Percentiles rank a stretch among this genome's conserved stretches.
Evolutionary conservation across 352 stramenopile species (phyloP).

Genomic region (Pythium plurisporium): DNA sequence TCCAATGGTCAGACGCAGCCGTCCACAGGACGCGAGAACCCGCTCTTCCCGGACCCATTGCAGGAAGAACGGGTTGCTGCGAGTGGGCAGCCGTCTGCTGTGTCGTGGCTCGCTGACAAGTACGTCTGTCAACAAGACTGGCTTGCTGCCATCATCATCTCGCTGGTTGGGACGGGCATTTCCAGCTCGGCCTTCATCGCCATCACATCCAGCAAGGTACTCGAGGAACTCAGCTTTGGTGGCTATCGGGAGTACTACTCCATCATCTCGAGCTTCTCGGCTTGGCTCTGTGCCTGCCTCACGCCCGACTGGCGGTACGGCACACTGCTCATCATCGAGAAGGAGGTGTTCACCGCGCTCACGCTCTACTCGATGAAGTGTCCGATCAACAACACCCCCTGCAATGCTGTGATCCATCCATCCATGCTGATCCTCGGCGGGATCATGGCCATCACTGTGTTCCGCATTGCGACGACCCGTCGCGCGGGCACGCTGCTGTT

Average conservation of each 20-base stretch:
- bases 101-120: constrained; percentile 1
- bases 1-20: constrained; percentile 14
- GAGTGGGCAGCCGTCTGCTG: constrained; percentile 10
- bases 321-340: constrained; percentile 39
- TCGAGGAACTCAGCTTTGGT: constrained; percentile 18
- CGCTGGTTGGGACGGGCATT: constrained; percentile 28
- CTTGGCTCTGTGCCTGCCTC: constrained; percentile 47
- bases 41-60: background rate
- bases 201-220: constrained; percentile 34
- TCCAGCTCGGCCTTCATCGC: constrained; percentile 33
- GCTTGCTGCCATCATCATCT: constrained; percentile 37
- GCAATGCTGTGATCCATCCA: constrained; percentile 30
- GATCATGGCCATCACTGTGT: constrained; percentile 39
- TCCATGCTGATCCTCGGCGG: constrained; percentile 30
- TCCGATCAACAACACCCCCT: constrained; percentile 48
- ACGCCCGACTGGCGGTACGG: constrained; percentile 48
- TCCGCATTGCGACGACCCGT: constrained; percentile 34
- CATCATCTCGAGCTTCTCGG: constrained; percentile 34
- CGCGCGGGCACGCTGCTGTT: constrained; percentile 33
- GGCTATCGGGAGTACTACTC: constrained; percentile 44
- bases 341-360: constrained; percentile 44
- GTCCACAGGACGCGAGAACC: constrained; percentile 7
- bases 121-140: constrained; percentile 29
- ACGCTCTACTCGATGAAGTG: constrained; percentile 61
- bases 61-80: constrained; percentile 12